Percentiles rank a stretch among this genome's conserved stretches.
Conservation (phyloP, 352 stramenopile genomes). For the Phytopythium helicoides region DNA sequence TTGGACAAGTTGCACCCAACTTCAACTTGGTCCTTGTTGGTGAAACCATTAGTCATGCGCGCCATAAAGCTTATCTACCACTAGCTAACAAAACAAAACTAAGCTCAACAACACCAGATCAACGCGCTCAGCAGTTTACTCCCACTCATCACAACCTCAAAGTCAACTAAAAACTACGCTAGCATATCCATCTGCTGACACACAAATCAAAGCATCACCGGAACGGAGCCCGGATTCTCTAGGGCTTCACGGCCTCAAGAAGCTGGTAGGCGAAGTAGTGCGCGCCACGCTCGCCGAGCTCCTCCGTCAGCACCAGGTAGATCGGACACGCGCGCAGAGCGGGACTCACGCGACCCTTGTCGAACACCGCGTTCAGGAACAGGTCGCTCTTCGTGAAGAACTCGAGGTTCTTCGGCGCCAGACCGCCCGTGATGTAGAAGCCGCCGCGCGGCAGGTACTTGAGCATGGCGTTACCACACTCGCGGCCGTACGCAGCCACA, state of each 20-base stretch:
- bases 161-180: too few species aligned
- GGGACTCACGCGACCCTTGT: slow-evolving; percentile 81
- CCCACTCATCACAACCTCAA: too few species aligned
- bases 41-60: too few species aligned
- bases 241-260: slow-evolving; percentile 11
- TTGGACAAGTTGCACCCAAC: too few species aligned
- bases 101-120: too few species aligned
- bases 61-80: too few species aligned
- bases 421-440: slow-evolving; percentile 96
- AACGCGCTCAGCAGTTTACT: too few species aligned
- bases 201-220: too few species aligned
- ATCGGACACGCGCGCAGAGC: slow-evolving; percentile 65
- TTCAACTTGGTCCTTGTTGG: too few species aligned
- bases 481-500: slow-evolving; percentile 92
- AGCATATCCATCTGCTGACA: too few species aligned
- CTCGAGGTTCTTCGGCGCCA: slow-evolving; percentile 96
- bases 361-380: slow-evolving; percentile 76
- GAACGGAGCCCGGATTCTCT: slow-evolving; percentile 1
- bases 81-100: too few species aligned
- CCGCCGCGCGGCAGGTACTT: slow-evolving; percentile 96
- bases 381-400: slow-evolving; percentile 80
- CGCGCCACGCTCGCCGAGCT: slow-evolving; percentile 80
- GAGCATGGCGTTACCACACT: slow-evolving; percentile 92
- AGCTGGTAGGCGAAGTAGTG: slow-evolving; percentile 81
- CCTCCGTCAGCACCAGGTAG: slow-evolving; percentile 84